Conservation (phyloP, 768 basidiomycete genomes). For the Phanerodontia chrysosporium region DNA sequence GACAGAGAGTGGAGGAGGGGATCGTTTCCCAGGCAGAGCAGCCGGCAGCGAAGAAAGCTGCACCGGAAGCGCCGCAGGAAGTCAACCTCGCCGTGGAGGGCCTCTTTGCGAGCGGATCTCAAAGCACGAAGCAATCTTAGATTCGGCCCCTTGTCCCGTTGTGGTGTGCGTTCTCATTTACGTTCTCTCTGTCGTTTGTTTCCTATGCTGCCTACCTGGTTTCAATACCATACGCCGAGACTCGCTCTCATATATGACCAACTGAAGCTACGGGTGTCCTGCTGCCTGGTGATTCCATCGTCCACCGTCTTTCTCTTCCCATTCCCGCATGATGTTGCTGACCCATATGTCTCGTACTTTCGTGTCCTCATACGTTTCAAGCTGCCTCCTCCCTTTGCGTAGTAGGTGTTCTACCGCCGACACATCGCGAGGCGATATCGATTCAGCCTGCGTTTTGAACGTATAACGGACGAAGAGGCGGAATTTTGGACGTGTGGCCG, state of each 20-base stretch:
- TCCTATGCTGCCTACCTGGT: neutral
- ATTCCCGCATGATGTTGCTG: conserved; percentile 63
- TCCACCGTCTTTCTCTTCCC: conserved; percentile 40
- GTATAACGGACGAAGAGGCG: conserved; percentile 61
- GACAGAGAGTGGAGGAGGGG: neutral
- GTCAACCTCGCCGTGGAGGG: conserved; percentile 15
- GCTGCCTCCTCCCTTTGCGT: conserved; percentile 60
- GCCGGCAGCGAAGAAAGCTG: conserved; percentile 7
- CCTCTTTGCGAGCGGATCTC: conserved; percentile 12
- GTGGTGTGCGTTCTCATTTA: neutral
- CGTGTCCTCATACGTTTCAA: conserved; percentile 65
- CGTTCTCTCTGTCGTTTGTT: neutral
- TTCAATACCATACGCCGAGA: neutral
- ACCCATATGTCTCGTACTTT: conserved; percentile 74
- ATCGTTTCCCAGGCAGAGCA: neutral
- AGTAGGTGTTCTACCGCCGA: conserved; percentile 71
- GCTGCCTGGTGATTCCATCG: neutral
- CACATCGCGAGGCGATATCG: conserved; percentile 62
- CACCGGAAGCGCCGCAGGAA: conserved; percentile 1
- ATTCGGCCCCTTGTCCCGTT: neutral
- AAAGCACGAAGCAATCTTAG: neutral
- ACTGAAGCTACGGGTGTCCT: neutral
- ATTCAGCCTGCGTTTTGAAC: conserved; percentile 60
- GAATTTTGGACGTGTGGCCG: conserved; percentile 57
- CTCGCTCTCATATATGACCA: neutral